Conservation (phyloP, 495 filamentous ascomycete genomes). For the Aspergillus indologenus region DNA sequence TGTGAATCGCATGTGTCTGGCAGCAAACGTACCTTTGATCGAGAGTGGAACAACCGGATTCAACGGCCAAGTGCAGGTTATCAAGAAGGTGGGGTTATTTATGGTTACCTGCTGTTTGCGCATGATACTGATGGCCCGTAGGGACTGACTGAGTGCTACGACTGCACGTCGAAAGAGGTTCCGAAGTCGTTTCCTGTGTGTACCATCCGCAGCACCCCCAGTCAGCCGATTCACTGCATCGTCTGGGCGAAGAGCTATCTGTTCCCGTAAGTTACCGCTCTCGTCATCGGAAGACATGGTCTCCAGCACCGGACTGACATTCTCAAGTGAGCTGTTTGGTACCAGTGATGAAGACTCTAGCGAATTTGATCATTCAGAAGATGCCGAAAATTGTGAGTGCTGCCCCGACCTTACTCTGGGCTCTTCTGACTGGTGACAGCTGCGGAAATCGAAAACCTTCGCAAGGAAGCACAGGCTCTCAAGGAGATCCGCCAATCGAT, state of each 20-base stretch:
- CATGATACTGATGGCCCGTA: conserved; percentile 28
- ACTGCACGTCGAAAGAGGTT: conserved; percentile 82
- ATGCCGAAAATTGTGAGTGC: conserved; percentile 70
- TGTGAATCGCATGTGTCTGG: conserved; percentile 96
- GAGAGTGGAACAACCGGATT: conserved; percentile 98
- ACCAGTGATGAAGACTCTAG: conserved; percentile 73
- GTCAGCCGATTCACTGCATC: conserved; percentile 96
- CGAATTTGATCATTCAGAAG: conserved; percentile 72
- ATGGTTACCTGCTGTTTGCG: not conserved
- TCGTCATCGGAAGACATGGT: not conserved
- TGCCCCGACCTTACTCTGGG: conserved; percentile 16
- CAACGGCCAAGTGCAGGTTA: conserved; percentile 96
- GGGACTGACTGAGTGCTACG: conserved; percentile 94
- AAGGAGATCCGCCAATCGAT: conserved; percentile 80
- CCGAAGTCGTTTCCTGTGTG: conserved; percentile 93
- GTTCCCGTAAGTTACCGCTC: conserved; percentile 56
- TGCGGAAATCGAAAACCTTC: conserved; percentile 81
- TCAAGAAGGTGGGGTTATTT: conserved; percentile 64
- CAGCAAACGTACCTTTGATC: conserved; percentile 84
- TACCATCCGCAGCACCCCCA: conserved; percentile 92
- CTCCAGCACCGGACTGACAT: conserved; percentile 13
- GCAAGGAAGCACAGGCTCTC: conserved; percentile 76
- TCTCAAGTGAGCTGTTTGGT: conserved; percentile 75
- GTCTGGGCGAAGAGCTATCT: conserved; percentile 99
- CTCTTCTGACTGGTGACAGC: conserved; percentile 44